Percentiles rank a stretch among this genome's conserved stretches.
Conservation (phyloP, 805 yeast species). For the Tetrapisispora iriomotensis region DNA sequence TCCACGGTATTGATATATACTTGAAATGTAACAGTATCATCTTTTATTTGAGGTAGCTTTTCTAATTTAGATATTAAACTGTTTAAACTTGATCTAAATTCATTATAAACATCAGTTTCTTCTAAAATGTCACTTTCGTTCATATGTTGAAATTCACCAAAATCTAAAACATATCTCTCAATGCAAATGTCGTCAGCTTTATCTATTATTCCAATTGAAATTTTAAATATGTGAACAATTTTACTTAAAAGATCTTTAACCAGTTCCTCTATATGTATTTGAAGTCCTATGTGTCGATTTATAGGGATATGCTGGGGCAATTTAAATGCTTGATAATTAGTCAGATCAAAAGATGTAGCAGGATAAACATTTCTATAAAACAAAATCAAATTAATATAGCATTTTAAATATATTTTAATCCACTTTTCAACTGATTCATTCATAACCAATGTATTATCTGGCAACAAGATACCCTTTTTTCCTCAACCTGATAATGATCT, state of each 20-base stretch:
- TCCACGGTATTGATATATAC: constrained; percentile 22
- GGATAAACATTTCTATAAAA: constrained; percentile 33
- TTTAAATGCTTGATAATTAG: constrained; percentile 34
- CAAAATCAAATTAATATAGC: constrained; percentile 30
- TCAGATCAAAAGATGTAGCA: constrained; percentile 25
- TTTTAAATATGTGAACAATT: constrained; percentile 14
- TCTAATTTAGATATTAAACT: constrained; percentile 20
- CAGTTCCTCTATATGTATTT: constrained; percentile 30
- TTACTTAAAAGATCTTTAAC: constrained; percentile 20
- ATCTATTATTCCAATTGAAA: constrained; percentile 19
- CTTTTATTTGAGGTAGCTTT: constrained; percentile 16
- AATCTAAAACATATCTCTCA: constrained; percentile 25
- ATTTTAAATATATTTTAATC: constrained; percentile 27
- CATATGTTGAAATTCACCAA: constrained; percentile 24
- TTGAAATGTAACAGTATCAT: constrained; percentile 22
- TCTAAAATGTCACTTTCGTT: constrained; percentile 9
- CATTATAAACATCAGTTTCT: constrained; percentile 25
- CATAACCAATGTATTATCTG: not conserved
- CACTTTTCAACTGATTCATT: constrained; percentile 12
- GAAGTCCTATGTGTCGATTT: constrained; percentile 39
- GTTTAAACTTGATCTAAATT: constrained; percentile 25
- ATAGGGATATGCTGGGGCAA: constrained; percentile 33
- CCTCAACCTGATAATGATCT: no score
- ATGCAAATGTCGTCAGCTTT: constrained; percentile 14
- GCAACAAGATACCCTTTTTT: no score